phyloP scores from a whole-genome alignment of 495 filamentous ascomycete species.

The Oleoguttula mirabilis region DNA sequence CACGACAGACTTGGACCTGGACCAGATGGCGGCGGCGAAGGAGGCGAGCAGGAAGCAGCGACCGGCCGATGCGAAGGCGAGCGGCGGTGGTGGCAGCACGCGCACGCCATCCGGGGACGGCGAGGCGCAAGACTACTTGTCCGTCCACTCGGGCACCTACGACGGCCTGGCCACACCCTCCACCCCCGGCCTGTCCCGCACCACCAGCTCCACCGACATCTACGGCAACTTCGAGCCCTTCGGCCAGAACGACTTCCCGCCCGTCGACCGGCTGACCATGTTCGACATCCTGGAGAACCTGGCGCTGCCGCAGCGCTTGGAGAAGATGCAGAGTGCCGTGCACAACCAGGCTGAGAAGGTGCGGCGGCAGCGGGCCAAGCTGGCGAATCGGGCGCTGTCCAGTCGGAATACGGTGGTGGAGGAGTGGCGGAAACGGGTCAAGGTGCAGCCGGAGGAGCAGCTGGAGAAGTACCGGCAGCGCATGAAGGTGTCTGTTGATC shows the following conservation, averaged over 20 bases:
- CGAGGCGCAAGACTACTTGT: constrained; percentile 14
- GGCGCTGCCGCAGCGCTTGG: constrained; percentile 73
- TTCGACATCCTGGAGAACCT: constrained; percentile 93
- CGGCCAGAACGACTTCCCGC: constrained; percentile 73
- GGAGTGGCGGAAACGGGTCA: constrained; percentile 72
- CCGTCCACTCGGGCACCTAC: background rate
- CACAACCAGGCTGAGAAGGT: constrained; percentile 76
- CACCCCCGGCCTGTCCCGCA: constrained; percentile 44
- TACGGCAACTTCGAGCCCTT: constrained; percentile 58
- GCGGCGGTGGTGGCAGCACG: background rate
- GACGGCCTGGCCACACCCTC: constrained; percentile 10
- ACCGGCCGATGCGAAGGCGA: constrained; percentile 1
- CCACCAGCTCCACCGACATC: constrained; percentile 60
- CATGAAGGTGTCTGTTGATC: constrained; percentile 79
- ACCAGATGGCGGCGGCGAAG: constrained; percentile 15
- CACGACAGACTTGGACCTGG: background rate
- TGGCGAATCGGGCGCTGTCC: constrained; percentile 45
- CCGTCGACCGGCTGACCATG: constrained; percentile 80
- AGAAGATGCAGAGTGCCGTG: constrained; percentile 71
- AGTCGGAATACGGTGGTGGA: constrained; percentile 68
- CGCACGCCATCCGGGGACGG: background rate
- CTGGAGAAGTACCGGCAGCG: constrained; percentile 78
- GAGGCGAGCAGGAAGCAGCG: constrained; percentile 6
- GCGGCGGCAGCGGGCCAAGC: constrained; percentile 63
- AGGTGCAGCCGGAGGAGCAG: constrained; percentile 59